Evolutionary conservation across 2,329 filamentous ascomycete genomes (phyloP).

Genomic region (Botrytis paeoniae): DNA sequence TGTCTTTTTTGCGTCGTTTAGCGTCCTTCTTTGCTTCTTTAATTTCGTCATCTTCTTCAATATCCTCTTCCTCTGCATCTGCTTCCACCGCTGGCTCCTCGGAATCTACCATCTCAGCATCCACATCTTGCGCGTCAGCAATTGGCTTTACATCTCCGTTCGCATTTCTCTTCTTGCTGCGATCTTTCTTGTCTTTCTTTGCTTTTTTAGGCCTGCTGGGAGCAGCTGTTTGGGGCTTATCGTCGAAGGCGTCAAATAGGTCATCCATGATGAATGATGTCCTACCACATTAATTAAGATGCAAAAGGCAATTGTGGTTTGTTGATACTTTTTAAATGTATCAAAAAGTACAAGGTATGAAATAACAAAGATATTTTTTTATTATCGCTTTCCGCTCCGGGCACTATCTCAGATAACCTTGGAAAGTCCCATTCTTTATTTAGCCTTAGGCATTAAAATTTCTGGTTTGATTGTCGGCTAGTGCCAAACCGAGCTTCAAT

Average conservation of each 20-base stretch:
- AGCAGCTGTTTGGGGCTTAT: conserved; percentile 51
- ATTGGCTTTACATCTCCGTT: conserved; percentile 71
- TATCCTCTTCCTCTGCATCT: conserved; percentile 24
- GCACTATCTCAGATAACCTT: conserved; percentile 8
- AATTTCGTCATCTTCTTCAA: conserved; percentile 42
- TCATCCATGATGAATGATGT: conserved; percentile 60
- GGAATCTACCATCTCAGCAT: conserved; percentile 57
- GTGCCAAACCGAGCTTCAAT: conserved; percentile 21
- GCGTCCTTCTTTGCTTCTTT: conserved; percentile 47
- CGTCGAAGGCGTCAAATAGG: conserved; percentile 79
- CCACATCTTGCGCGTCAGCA: conserved; percentile 56
- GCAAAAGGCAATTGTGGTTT: background rate
- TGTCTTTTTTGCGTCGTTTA: conserved; percentile 64
- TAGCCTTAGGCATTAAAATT: conserved; percentile 8
- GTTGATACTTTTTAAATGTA: conserved; percentile 1
- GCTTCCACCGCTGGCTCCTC: conserved; percentile 20
- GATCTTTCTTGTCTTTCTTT: conserved; percentile 53
- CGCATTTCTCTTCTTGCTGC: conserved; percentile 81
- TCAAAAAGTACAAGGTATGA: conserved; percentile 14
- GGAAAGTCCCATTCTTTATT: background rate
- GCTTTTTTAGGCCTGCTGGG: conserved; percentile 36
- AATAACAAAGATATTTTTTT: conserved; percentile 17
- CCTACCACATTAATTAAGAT: background rate
- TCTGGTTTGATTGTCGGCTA: conserved; percentile 8
- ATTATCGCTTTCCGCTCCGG: background rate